Base-by-base conservation (phyloP, 495 filamentous ascomycete species). In the Penicillium tannophilum region DNA sequence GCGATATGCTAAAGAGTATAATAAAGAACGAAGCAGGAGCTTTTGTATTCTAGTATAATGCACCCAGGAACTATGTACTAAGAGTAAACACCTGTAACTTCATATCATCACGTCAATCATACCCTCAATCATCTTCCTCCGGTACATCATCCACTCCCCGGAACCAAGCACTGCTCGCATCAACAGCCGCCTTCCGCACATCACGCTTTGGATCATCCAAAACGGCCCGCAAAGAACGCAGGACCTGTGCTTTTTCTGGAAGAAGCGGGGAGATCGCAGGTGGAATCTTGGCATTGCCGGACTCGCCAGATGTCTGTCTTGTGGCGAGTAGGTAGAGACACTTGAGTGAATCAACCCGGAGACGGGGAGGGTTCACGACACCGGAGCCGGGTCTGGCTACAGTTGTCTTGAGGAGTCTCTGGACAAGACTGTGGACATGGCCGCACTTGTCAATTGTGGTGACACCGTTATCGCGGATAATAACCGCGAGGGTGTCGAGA, bases 151-250 rank as follows among this genome's bases (percentile, higher is more conserved):
- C 75, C 19, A 81, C 80, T 35, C 69, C 65, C 44, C 78, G 70
- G 42, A 87, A 72, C 88, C 88, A 91, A 44, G 74, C 83, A n/a
- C 73, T 78, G 35, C 88, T 63, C 69, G 86, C 88, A 76, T 84
- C 83, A 30, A 91, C 88, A 26, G 86, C 88, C 46, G 85, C 84
- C 64, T 84, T 84, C 33, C 88, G 79, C 5, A 91, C 88, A 63
- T 77, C 76, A 41, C 88, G 74, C 75, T 85, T 89, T 35, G 79
- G 80, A 67, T 91, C 88, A 77, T 91, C 88, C 59, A 90, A 61
- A 11, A 80, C 77, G 7, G 49, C 58, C 45, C 74, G 67, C 67
- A 91, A 73, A 12, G 76, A 71, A 56, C 79, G 79, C 46, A 86
- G 64, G 10, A 90, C 86, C 35, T 80, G 69, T 30, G 65, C 72